Conservation (phyloP, 768 basidiomycete genomes). For the Suillus americanus region DNA sequence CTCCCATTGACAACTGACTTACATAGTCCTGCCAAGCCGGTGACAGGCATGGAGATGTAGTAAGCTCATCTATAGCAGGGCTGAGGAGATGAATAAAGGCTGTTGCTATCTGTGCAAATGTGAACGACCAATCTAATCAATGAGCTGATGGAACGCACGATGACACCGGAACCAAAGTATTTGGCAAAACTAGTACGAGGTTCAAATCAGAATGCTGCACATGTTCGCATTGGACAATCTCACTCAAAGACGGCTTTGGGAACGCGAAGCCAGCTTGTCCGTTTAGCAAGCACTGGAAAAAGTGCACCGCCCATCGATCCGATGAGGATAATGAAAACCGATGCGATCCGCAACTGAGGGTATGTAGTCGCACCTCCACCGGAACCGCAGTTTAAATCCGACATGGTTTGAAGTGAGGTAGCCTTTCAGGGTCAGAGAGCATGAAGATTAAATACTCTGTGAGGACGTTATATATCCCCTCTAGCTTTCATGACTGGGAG, state of each 20-base stretch:
- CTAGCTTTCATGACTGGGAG: background rate
- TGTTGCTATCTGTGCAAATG: conserved; percentile 68
- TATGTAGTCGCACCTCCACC: conserved; percentile 51
- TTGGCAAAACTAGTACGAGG: conserved; percentile 71
- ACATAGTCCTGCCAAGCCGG: conserved; percentile 77
- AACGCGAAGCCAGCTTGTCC: conserved; percentile 45
- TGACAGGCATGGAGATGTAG: conserved; percentile 63
- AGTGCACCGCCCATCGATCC: conserved; percentile 61
- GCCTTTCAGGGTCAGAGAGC: background rate
- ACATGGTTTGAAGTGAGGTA: conserved; percentile 18
- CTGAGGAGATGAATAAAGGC: conserved; percentile 83
- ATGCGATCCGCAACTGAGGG: conserved; percentile 60
- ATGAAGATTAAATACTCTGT: background rate
- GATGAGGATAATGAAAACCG: conserved; percentile 71
- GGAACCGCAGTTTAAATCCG: conserved; percentile 41
- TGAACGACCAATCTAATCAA: conserved; percentile 1
- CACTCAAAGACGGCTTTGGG: conserved; percentile 60
- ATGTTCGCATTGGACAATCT: conserved; percentile 18
- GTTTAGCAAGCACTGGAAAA: conserved; percentile 67
- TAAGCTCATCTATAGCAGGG: conserved; percentile 72
- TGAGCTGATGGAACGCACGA: conserved; percentile 45
- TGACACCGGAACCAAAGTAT: conserved; percentile 89
- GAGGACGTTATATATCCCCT: conserved; percentile 8
- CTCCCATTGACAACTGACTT: conserved; percentile 23
- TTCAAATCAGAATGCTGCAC: conserved; percentile 10